phyloP scores from a whole-genome alignment of 2,329 filamentous ascomycete genomes.

The Juglanconis sp. region DNA sequence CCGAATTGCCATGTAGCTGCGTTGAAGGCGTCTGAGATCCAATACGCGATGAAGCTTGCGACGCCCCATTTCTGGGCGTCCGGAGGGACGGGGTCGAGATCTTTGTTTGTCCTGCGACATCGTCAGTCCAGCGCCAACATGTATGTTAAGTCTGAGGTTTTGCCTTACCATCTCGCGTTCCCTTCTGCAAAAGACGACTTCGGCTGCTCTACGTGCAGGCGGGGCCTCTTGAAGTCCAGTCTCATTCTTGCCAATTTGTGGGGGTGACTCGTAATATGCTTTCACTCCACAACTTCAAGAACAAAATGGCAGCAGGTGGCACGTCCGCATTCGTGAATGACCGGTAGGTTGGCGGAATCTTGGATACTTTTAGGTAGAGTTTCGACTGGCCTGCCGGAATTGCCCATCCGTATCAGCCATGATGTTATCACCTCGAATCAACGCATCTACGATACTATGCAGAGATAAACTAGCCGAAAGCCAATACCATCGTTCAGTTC shows the following conservation, averaged over 20 bases:
- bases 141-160: not conserved
- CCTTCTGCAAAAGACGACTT: slow-evolving; percentile 12
- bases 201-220: slow-evolving; percentile 9
- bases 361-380: not conserved
- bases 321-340: not conserved
- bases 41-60: slow-evolving; percentile 4
- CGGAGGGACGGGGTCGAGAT: slow-evolving; percentile 2
- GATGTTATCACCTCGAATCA: not conserved
- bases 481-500: not conserved
- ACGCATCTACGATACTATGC: not conserved
- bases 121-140: not conserved
- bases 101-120: slow-evolving; percentile 1
- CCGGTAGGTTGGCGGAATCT: not conserved
- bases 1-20: slow-evolving; percentile 13
- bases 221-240: not conserved
- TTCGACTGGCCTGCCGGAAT: not conserved
- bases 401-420: not conserved
- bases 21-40: slow-evolving; percentile 11
- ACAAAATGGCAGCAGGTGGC: not conserved
- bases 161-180: slow-evolving; percentile 8
- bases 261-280: not conserved
- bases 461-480: not conserved
- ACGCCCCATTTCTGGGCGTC: not conserved
- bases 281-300: not conserved
- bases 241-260: not conserved